These are phyloP conservation scores for Pythium coloratum DNA, from an alignment of 352 stramenopile species.

Conservation along the genomic window DNA sequence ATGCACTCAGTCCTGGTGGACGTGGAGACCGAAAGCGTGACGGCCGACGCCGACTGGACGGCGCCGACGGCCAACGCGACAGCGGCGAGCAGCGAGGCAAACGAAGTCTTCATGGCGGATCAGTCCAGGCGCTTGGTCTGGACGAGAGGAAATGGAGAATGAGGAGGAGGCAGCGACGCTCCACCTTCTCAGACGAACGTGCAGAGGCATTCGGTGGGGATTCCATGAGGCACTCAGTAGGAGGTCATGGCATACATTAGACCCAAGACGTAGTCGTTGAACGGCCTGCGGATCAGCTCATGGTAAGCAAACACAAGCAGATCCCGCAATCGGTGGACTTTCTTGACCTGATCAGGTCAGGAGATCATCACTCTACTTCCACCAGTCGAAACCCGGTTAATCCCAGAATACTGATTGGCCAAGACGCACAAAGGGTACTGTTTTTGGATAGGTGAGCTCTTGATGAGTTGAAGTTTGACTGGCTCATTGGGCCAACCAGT, in stretches of 20 bases:
- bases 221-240: background rate
- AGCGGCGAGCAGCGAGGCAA: background rate
- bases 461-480: conserved; percentile 6
- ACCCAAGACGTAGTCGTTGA: background rate
- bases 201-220: background rate
- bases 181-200: too few relatives aligned
- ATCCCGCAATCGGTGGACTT: conserved; percentile 5
- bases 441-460: background rate
- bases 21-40: conserved; percentile 7
- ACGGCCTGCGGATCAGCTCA: background rate
- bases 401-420: background rate
- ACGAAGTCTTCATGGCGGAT: background rate
- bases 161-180: background rate
- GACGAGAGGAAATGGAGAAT: conserved; percentile 2
- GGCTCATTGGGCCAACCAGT: conserved; percentile 1
- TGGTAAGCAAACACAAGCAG: background rate
- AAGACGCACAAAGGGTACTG: background rate
- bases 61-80: background rate
- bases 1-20: background rate
- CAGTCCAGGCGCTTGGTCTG: background rate
- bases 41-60: background rate
- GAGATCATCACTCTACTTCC: conserved; percentile 1
- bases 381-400: background rate
- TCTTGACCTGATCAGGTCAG: background rate
- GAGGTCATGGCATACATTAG: background rate